Evolutionary conservation across 2,329 filamentous ascomycete genomes (phyloP).

Genomic region (Catunica adiposa): DNA sequence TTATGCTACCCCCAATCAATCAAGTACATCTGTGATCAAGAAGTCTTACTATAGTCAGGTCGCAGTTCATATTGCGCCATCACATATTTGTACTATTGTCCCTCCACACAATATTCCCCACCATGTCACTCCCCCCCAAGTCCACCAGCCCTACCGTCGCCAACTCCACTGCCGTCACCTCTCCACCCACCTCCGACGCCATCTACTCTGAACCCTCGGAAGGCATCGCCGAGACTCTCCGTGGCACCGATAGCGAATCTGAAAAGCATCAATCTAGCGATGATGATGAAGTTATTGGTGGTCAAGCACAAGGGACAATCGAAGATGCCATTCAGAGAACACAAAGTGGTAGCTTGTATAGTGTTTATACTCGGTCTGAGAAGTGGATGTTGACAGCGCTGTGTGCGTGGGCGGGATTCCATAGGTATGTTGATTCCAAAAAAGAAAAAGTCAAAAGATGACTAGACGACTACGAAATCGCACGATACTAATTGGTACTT

Average conservation of each 20-base stretch:
- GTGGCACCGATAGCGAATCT: not conserved
- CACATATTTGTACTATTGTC: no score
- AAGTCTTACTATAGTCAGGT: no score
- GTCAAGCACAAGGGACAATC: not conserved
- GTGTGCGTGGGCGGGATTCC: slow-evolving; percentile 19
- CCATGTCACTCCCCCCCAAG: no score
- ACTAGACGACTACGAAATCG: no score
- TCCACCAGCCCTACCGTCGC: not conserved
- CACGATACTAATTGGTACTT: not conserved
- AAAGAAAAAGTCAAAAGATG: no score
- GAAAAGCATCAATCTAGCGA: not conserved
- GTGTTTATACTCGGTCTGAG: slow-evolving; percentile 17
- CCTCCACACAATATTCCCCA: no score
- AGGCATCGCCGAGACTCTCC: not conserved
- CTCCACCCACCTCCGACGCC: not conserved
- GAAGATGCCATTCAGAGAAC: slow-evolving; percentile 1
- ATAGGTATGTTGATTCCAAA: slow-evolving; percentile 14
- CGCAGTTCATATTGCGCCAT: no score
- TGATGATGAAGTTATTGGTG: not conserved
- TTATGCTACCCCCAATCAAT: no score
- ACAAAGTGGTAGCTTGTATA: slow-evolving; percentile 14
- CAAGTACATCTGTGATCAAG: no score
- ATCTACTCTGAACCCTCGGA: not conserved
- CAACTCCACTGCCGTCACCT: not conserved
- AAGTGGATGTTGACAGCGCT: slow-evolving; percentile 19